Percentiles rank a stretch among this genome's conserved stretches.
Evolutionary conservation across 768 basidiomycete species (phyloP).

Genomic region (Gyrodon lividus): DNA sequence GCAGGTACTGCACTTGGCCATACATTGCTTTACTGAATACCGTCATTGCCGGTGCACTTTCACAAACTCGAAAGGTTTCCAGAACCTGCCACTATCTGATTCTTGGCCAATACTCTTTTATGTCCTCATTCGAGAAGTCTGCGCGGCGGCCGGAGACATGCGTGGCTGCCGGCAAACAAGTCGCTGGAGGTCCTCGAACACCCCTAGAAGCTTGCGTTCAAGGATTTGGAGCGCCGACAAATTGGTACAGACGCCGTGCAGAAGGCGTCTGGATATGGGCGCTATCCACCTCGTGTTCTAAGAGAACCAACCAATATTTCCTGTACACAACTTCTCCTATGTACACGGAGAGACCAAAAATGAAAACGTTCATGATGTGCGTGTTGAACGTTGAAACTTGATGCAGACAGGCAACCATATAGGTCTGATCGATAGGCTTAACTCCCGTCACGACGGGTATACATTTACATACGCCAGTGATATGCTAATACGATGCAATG

Average conservation of each 20-base stretch:
- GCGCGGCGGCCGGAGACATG: conserved; percentile 15
- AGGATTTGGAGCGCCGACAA: conserved; percentile 12
- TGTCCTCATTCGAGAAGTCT: conserved; percentile 11
- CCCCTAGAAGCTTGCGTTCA: conserved; percentile 4
- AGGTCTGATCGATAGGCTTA: neutral
- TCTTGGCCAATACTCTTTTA: neutral
- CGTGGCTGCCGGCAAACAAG: conserved; percentile 2
- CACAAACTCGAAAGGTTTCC: conserved; percentile 9
- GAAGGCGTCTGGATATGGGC: conserved; percentile 7
- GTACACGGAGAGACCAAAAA: neutral
- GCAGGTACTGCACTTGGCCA: too few species aligned
- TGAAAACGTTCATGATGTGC: neutral
- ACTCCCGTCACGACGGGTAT: neutral
- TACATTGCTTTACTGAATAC: too few species aligned
- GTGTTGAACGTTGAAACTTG: neutral
- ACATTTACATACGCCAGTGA: conserved; percentile 4
- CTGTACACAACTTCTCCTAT: neutral
- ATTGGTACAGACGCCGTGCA: conserved; percentile 26
- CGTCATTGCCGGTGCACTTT: conserved; percentile 5
- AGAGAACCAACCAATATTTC: too few species aligned
- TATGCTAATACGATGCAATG: conserved; percentile 9
- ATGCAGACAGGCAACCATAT: conserved; percentile 7
- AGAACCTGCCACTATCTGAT: conserved; percentile 1
- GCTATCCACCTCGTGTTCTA: conserved; percentile 29
- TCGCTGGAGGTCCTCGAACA: conserved; percentile 19